These are phyloP conservation scores for Paramecium primaurelia DNA, from an alignment of 73 alveolate species.

Conservation along the genomic window DNA sequence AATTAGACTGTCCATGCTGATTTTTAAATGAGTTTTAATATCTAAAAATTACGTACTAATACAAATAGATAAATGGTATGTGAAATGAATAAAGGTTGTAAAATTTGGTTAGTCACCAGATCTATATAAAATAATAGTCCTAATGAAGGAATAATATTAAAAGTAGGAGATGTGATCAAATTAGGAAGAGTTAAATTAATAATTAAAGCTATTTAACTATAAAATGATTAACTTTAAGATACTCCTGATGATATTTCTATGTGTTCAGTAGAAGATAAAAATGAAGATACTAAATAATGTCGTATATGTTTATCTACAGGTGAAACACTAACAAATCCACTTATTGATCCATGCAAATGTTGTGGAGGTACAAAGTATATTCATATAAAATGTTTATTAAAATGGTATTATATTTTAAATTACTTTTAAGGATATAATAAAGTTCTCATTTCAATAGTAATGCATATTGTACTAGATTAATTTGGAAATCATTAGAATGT, in stretches of 20 bases:
- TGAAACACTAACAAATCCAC: conserved; percentile 6
- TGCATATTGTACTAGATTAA: background rate
- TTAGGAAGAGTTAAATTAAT: conserved; percentile 68
- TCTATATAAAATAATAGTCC: conserved; percentile 40
- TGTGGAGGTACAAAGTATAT: conserved; percentile 57
- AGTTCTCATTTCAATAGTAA: conserved; percentile 7
- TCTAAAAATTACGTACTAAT: background rate
- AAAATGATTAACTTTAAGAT: background rate
- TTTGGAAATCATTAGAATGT: conserved; percentile 79
- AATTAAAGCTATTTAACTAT: conserved; percentile 51
- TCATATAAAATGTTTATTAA: conserved; percentile 52
- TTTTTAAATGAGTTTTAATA: background rate
- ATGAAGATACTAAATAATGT: conserved; percentile 27
- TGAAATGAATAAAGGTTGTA: background rate
- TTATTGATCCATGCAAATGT: conserved; percentile 67
- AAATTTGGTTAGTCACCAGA: conserved; percentile 43
- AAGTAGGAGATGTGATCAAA: conserved; percentile 65
- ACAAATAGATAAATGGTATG: background rate
- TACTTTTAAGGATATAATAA: background rate
- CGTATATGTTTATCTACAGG: conserved; percentile 50
- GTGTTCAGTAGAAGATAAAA: background rate
- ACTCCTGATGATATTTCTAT: background rate
- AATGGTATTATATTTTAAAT: background rate
- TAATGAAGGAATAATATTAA: conserved; percentile 55
- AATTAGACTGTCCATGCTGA: background rate